Evolutionary conservation across 768 basidiomycete genomes (phyloP).

Genomic region (Myochromella boudieri): DNA sequence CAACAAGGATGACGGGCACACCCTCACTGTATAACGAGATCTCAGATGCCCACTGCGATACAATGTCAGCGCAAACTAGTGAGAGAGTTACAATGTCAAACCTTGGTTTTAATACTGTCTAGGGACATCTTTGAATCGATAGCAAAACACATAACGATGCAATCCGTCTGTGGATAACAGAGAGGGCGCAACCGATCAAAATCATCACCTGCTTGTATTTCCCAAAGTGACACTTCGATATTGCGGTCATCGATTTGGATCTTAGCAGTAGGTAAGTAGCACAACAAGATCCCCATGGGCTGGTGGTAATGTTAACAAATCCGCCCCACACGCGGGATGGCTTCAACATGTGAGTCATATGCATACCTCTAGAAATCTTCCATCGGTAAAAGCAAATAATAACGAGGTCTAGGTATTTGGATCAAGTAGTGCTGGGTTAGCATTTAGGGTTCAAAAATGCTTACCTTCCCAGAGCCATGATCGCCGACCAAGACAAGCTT

Average conservation of each 20-base stretch:
- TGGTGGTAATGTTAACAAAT: not conserved
- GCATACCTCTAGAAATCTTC: too few relatives aligned
- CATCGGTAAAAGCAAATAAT: not conserved
- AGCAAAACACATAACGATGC: slow-evolving; percentile 83
- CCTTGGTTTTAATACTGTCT: slow-evolving; percentile 61
- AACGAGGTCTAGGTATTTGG: not conserved
- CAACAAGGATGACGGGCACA: slow-evolving; percentile 71
- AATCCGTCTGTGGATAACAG: slow-evolving; percentile 80
- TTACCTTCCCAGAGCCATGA: slow-evolving; percentile 19
- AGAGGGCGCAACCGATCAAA: slow-evolving; percentile 81
- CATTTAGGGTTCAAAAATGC: too few relatives aligned
- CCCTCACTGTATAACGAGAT: slow-evolving; percentile 73
- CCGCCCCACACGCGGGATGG: not conserved
- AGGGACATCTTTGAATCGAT: slow-evolving; percentile 76
- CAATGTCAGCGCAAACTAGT: too few relatives aligned
- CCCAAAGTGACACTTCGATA: slow-evolving; percentile 26
- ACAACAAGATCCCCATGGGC: slow-evolving; percentile 14
- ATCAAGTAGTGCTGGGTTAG: not conserved
- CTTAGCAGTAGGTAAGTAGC: too few relatives aligned
- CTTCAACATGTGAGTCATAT: too few relatives aligned
- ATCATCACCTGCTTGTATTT: slow-evolving; percentile 85
- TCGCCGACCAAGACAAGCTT: slow-evolving; percentile 19
- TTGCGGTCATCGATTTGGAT: slow-evolving; percentile 13
- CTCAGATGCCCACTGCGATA: slow-evolving; percentile 65
- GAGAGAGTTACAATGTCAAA: too few relatives aligned